Conservation (phyloP, 2,329 filamentous ascomycete genomes). For the Aquanectria penicillioides region DNA sequence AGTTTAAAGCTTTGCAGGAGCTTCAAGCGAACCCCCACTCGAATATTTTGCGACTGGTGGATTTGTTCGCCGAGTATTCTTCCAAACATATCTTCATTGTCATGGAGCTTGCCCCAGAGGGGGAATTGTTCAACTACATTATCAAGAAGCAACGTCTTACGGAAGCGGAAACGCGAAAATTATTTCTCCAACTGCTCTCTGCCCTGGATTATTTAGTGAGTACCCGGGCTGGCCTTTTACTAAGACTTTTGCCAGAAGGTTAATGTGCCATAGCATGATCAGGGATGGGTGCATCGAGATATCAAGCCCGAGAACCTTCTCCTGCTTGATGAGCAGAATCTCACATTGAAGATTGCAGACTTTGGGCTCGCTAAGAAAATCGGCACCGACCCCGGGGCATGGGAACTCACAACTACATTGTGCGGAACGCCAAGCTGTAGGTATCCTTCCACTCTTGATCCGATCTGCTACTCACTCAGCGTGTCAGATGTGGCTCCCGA, state of each 20-base stretch:
- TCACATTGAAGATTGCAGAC: constrained; percentile 81
- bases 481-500: constrained; percentile 83
- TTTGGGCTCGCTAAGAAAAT: constrained; percentile 90
- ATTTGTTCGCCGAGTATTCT: constrained; percentile 95
- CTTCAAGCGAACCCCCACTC: constrained; percentile 96
- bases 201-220: constrained; percentile 88
- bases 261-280: constrained; percentile 77
- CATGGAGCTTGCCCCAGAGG: constrained; percentile 84
- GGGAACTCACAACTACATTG: constrained; percentile 90
- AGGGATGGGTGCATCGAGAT: constrained; percentile 89
- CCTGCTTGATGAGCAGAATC: constrained; percentile 46
- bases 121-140: constrained; percentile 92
- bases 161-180: constrained; percentile 79
- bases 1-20: constrained; percentile 95
- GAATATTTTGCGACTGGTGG: constrained; percentile 90
- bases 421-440: constrained; percentile 74
- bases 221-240: no score
- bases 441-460: no score
- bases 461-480: no score
- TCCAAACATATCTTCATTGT: constrained; percentile 77
- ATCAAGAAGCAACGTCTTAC: constrained; percentile 83
- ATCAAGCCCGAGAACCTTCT: constrained; percentile 82
- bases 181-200: constrained; percentile 87
- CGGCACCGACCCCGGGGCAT: constrained; percentile 85
- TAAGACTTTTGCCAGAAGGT: no score